Evolutionary conservation across 768 basidiomycete species (phyloP), one percentile per base, ranked within the genome.

Genomic region (Fomitopsis pulvina): DNA sequence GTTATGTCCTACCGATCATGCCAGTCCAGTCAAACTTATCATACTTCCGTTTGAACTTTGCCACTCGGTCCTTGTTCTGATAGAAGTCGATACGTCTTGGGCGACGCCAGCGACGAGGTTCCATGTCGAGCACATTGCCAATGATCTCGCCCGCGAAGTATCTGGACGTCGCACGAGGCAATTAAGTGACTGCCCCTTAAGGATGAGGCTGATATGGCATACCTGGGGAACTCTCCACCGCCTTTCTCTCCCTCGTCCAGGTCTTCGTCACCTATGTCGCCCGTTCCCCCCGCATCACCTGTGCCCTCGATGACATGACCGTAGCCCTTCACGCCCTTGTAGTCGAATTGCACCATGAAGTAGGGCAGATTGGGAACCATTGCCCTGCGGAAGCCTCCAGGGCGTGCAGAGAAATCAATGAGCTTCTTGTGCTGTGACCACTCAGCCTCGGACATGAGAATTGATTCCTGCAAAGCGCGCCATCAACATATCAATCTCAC

Each of bases 361-460:
- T 99, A 99, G 1, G 96, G 96, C 26, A 99, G 70, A 60, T 97
- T 96, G 2, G 94, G 84, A 10, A 99, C 95, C 87, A 99, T 89
- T 22, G 90, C 83, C 0, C 95, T 79, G 37, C 94, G 76, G 73
- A 98, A 98, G 2, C 95, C 95, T 16, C 95, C 94, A 1, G 92
- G 89, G 3, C 92, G 75, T 8, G 81, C 71, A 2, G 89, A 80
- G 64, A 99, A 99, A 66, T 95, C 91, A 57, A 99, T 97, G 45
- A 97, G 71, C 62, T 97, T 97, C 65, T 91, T 93, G 71, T 99
- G 94, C 60, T 96, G 92, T 5, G 94, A 93, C 96, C 96, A 99
- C 70, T 98, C 96, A 5, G 85, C 77, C 64, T 97, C 96, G 2
- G 92, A 94, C 37, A 86, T 77, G 16, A 94, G 68, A 55, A 99